Conservation (phyloP, 495 filamentous ascomycete genomes). For the Podospora pseudoanserina region DNA sequence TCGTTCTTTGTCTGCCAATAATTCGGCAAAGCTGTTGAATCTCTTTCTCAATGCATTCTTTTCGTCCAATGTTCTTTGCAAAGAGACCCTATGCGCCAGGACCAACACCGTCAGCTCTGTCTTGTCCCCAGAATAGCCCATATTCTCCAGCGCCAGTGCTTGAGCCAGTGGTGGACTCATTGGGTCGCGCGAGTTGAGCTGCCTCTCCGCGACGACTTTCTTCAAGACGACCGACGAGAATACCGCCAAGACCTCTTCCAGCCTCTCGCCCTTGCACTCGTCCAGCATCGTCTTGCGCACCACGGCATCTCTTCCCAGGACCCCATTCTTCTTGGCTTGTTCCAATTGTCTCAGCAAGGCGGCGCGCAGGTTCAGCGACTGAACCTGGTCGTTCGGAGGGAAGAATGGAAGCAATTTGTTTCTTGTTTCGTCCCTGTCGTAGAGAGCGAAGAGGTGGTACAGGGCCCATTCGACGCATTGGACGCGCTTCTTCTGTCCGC, state of each 20-base stretch:
- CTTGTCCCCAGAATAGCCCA: conserved; percentile 57
- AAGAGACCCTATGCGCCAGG: conserved; percentile 65
- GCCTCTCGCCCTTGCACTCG: conserved; percentile 79
- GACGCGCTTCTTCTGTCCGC: conserved; percentile 74
- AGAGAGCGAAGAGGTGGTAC: conserved; percentile 75
- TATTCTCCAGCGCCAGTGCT: conserved; percentile 58
- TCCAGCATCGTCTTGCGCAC: conserved; percentile 88
- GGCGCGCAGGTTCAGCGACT: conserved; percentile 82
- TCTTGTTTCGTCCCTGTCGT: conserved; percentile 68
- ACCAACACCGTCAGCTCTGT: conserved; percentile 61
- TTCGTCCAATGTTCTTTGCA: conserved; percentile 49
- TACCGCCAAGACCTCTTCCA: conserved; percentile 71
- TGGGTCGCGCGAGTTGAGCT: conserved; percentile 23
- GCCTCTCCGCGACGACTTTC: conserved; percentile 54
- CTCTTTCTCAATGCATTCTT: conserved; percentile 53
- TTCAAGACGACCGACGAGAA: conserved; percentile 80
- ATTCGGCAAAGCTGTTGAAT: conserved; percentile 55
- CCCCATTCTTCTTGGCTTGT: conserved; percentile 79
- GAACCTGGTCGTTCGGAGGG: conserved; percentile 78
- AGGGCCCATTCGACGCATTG: conserved; percentile 80
- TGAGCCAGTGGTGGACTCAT: conserved; percentile 48
- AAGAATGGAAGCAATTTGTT: conserved; percentile 88
- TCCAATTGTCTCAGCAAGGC: conserved; percentile 76
- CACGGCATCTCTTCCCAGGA: conserved; percentile 70
- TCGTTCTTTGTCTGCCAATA: conserved; percentile 51